Percentiles rank a stretch among this genome's conserved stretches.
Conservation (phyloP, 306 rosid species). For the Biancaea sappan region DNA sequence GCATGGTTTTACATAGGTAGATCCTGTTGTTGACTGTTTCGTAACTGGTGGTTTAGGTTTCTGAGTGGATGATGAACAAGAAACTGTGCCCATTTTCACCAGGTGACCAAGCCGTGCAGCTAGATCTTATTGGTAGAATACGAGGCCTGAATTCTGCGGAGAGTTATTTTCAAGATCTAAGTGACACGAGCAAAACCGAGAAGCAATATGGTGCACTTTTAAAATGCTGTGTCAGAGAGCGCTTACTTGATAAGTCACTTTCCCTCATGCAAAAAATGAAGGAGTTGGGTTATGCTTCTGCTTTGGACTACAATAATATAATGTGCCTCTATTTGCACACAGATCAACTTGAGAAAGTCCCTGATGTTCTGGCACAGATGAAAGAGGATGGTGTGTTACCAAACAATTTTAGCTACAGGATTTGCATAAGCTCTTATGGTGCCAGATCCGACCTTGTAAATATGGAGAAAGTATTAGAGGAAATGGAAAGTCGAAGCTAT, state of each 20-base stretch:
- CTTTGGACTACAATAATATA: conserved; percentile 60
- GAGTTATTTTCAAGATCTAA: conserved; percentile 56
- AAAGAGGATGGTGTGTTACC: conserved; percentile 60
- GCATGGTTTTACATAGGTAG: neutral
- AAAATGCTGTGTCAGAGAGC: conserved; percentile 71
- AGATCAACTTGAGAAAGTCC: conserved; percentile 61
- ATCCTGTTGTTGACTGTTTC: conserved; percentile 8
- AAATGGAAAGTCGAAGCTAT: conserved; percentile 55
- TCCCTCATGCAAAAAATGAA: conserved; percentile 64
- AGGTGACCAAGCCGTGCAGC: conserved; percentile 58
- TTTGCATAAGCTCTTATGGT: conserved; percentile 65
- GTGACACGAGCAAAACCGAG: conserved; percentile 44
- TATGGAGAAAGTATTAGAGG: conserved; percentile 63
- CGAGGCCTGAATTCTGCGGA: conserved; percentile 65
- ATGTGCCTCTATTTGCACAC: conserved; percentile 59
- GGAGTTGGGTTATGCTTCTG: conserved; percentile 59
- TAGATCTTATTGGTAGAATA: conserved; percentile 66
- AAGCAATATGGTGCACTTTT: conserved; percentile 67
- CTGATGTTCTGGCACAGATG: conserved; percentile 54
- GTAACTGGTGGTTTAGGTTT: conserved; percentile 46
- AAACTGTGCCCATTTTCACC: conserved; percentile 43
- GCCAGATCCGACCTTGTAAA: conserved; percentile 48
- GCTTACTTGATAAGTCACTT: conserved; percentile 63
- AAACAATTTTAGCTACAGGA: conserved; percentile 58
- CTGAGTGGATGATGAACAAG: conserved; percentile 72